phyloP scores from a whole-genome alignment of 1,284 basidiomycete genomes.

The Cerrena zonata region DNA sequence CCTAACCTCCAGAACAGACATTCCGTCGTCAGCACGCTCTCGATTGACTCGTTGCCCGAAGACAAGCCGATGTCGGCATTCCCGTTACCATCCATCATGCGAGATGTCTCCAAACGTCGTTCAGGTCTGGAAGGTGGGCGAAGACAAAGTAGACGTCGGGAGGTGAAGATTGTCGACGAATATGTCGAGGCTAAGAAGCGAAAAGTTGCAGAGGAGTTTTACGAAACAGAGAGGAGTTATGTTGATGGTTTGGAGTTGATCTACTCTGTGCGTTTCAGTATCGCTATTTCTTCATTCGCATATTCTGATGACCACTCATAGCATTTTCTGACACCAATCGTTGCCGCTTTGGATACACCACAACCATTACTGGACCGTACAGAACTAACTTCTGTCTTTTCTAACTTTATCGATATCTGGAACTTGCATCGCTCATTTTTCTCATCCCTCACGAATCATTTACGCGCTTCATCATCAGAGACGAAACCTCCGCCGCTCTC shows the following conservation, averaged over 20 bases:
- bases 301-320: slow-evolving; percentile 23
- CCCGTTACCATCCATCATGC: slow-evolving; percentile 19
- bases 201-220: slow-evolving; percentile 67
- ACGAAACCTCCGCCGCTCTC: slow-evolving; percentile 34
- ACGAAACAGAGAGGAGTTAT: slow-evolving; percentile 75
- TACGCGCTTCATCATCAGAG: slow-evolving; percentile 26
- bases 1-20: slow-evolving; percentile 51
- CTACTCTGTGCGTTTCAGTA: slow-evolving; percentile 61
- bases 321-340: slow-evolving; percentile 76
- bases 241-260: slow-evolving; percentile 76
- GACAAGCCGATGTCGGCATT: slow-evolving; percentile 22
- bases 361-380: slow-evolving; percentile 64
- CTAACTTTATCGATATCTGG: slow-evolving; percentile 88
- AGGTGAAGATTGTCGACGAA: slow-evolving; percentile 28
- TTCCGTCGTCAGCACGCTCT: slow-evolving; percentile 62
- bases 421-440: slow-evolving; percentile 81
- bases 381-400: slow-evolving; percentile 73
- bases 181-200: slow-evolving; percentile 35
- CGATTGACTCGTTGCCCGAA: slow-evolving; percentile 63
- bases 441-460: slow-evolving; percentile 47
- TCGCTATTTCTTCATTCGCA: background rate
- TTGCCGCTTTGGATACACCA: slow-evolving; percentile 60
- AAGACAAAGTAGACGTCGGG: slow-evolving; percentile 23
- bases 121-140: slow-evolving; percentile 26
- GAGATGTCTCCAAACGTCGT: slow-evolving; percentile 18